Evolutionary conservation across 2,329 filamentous ascomycete genomes (phyloP).

Genomic region (Trichoderma lentiforme): DNA sequence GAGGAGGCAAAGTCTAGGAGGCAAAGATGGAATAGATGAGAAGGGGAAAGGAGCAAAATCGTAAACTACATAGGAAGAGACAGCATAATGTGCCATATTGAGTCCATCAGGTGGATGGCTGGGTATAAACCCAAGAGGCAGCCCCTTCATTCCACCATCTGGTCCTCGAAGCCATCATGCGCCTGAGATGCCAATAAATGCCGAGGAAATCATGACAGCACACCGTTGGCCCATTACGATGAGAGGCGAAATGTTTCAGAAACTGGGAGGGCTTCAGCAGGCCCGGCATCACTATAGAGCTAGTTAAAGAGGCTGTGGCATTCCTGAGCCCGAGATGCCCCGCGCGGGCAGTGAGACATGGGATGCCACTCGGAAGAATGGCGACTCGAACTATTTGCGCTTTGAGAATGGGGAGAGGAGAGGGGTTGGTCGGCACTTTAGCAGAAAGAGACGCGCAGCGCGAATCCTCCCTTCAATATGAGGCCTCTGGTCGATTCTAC

Average conservation of each 20-base stretch:
- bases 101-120: slow-evolving; percentile 30
- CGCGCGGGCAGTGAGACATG: slow-evolving; percentile 22
- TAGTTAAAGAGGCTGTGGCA: slow-evolving; percentile 21
- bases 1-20: background rate
- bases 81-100: slow-evolving; percentile 23
- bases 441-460: slow-evolving; percentile 1
- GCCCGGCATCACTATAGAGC: background rate
- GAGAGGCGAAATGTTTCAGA: slow-evolving; percentile 35
- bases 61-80: slow-evolving; percentile 10
- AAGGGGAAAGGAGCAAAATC: slow-evolving; percentile 6
- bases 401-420: background rate
- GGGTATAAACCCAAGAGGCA: slow-evolving; percentile 19
- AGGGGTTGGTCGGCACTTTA: background rate
- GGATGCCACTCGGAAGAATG: slow-evolving; percentile 15
- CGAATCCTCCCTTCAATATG: background rate
- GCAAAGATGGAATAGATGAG: background rate
- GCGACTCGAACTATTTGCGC: background rate
- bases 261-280: background rate
- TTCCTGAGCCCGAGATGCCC: slow-evolving; percentile 27
- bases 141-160: slow-evolving; percentile 39
- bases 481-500: background rate
- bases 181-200: slow-evolving; percentile 18
- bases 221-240: slow-evolving; percentile 26
- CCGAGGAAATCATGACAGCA: slow-evolving; percentile 1
- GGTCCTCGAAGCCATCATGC: slow-evolving; percentile 26